Evolutionary conservation across 441 rosid species (phyloP).

Genomic region (Iberis amara): DNA sequence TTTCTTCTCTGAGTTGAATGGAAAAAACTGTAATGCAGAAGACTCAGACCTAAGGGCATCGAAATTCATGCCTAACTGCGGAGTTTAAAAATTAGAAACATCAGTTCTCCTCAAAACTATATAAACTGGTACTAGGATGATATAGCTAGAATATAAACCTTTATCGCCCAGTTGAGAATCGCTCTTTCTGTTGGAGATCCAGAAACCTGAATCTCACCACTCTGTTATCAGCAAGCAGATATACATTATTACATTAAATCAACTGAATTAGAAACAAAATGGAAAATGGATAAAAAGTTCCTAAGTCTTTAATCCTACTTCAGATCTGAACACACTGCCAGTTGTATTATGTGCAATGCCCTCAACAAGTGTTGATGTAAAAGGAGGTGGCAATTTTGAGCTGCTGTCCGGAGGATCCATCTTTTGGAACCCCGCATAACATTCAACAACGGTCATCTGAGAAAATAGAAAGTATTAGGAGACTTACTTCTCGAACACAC

Average conservation of each 20-base stretch:
- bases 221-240: slow-evolving; percentile 40
- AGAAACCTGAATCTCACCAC: slow-evolving; percentile 73
- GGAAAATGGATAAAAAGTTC: neutral
- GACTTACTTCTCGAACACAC: neutral
- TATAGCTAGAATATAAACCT: slow-evolving; percentile 43
- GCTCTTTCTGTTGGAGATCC: slow-evolving; percentile 98
- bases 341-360: slow-evolving; percentile 81
- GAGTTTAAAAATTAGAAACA: slow-evolving; percentile 16
- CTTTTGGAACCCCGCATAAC: slow-evolving; percentile 57
- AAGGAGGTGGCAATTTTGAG: slow-evolving; percentile 42
- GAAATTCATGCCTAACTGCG: slow-evolving; percentile 88
- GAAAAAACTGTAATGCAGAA: slow-evolving; percentile 64
- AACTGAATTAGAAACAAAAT: slow-evolving; percentile 15
- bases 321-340: slow-evolving; percentile 75
- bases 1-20: slow-evolving; percentile 91
- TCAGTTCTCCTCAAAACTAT: slow-evolving; percentile 17
- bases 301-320: slow-evolving; percentile 37
- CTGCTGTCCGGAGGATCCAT: slow-evolving; percentile 52
- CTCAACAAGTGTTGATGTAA: slow-evolving; percentile 53
- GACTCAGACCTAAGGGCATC: slow-evolving; percentile 51
- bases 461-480: slow-evolving; percentile 12
- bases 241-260: slow-evolving; percentile 8
- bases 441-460: slow-evolving; percentile 88
- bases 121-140: slow-evolving; percentile 15
- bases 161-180: slow-evolving; percentile 69